phyloP scores from a whole-genome alignment of 139 green algal genomes.

The Chloropicon primus region DNA sequence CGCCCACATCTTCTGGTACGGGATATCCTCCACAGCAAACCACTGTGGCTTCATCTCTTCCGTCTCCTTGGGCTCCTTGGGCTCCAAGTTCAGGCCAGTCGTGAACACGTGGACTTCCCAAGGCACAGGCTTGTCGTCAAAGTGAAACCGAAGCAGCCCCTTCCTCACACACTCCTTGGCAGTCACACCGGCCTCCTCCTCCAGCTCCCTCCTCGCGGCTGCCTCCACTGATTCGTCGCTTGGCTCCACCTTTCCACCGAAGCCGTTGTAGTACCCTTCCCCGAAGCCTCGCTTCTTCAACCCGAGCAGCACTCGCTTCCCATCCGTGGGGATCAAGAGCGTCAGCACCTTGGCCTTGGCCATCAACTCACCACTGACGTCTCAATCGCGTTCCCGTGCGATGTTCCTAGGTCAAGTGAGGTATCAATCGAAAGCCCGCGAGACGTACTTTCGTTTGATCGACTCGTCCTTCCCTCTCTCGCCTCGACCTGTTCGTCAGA shows the following conservation, averaged over 20 bases:
- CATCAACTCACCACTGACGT: too few species aligned
- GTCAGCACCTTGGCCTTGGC: neutral
- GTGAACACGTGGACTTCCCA: constrained; percentile 45
- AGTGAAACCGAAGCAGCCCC: constrained; percentile 36
- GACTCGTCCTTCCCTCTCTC: too few species aligned
- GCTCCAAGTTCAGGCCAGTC: constrained; percentile 13
- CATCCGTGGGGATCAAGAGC: constrained; percentile 25
- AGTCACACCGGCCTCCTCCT: constrained; percentile 28
- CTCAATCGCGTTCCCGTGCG: too few species aligned
- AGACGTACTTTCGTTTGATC: too few species aligned
- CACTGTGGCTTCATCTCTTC: constrained; percentile 47
- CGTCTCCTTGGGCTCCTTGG: constrained; percentile 21
- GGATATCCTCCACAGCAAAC: constrained; percentile 24
- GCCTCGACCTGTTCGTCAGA: too few species aligned
- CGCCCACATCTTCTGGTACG: constrained; percentile 34
- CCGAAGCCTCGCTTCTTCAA: constrained; percentile 45
- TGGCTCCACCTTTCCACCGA: constrained; percentile 41
- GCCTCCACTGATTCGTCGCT: constrained; percentile 16
- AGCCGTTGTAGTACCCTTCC: constrained; percentile 31
- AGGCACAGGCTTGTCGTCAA: constrained; percentile 30
- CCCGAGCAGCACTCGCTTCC: constrained; percentile 28
- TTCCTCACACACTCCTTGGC: constrained; percentile 9
- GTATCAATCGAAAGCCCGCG: too few species aligned
- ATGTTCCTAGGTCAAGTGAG: too few species aligned
- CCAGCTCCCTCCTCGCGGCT: constrained; percentile 16